These are phyloP conservation scores for Astragalus membranaceus DNA, from an alignment of 306 rosid genomes.

Conservation along the genomic window DNA sequence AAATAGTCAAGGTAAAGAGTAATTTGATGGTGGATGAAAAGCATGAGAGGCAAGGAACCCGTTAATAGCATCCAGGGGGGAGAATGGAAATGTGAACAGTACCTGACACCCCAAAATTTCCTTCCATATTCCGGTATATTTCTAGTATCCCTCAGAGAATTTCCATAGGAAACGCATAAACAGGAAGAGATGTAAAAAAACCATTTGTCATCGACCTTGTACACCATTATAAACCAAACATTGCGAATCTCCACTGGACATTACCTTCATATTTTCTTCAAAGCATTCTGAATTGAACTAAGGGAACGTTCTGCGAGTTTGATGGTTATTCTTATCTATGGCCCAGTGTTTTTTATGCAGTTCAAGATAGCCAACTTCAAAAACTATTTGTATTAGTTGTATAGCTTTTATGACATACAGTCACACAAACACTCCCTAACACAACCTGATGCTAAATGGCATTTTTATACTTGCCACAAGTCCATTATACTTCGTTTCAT, in stretches of 20 bases:
- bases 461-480: background rate
- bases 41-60: background rate
- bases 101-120: background rate
- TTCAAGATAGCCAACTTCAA: background rate
- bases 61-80: background rate
- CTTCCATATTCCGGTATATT: background rate
- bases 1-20: background rate
- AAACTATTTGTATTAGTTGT: background rate
- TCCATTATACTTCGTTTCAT: background rate
- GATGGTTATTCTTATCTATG: background rate
- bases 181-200: background rate
- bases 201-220: background rate
- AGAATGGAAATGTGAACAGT: background rate
- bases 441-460: background rate
- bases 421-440: background rate
- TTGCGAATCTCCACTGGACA: background rate
- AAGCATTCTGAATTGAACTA: background rate
- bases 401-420: background rate
- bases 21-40: background rate
- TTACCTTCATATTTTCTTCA: background rate
- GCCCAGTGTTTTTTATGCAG: too few relatives aligned
- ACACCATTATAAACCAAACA: background rate
- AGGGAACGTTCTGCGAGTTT: background rate
- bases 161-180: background rate
- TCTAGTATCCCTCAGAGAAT: background rate